A percentile compares a stretch with the other conserved stretches of the same genome.
phyloP scores from a whole-genome alignment of 768 basidiomycete genomes.

The Suillus decipiens region DNA sequence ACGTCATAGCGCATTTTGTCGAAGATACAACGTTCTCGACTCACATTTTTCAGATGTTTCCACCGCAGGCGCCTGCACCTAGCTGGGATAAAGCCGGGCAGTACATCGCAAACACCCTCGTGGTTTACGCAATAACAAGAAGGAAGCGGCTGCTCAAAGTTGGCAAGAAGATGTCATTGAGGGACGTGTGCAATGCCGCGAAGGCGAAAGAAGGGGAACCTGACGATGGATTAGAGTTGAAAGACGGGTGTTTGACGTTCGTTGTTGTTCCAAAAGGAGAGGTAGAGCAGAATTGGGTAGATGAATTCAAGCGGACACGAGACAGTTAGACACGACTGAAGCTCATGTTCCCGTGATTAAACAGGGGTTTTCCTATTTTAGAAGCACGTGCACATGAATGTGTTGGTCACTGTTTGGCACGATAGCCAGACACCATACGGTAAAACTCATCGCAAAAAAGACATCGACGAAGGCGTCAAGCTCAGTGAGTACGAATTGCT shows the following conservation, averaged over 20 bases:
- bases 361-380: conserved; percentile 2
- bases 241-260: conserved; percentile 80
- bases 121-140: conserved; percentile 82
- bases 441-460: conserved; percentile 23
- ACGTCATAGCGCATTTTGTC: conserved; percentile 82
- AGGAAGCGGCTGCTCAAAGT: conserved; percentile 82
- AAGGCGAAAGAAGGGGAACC: conserved; percentile 58
- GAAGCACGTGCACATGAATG: conserved; percentile 7
- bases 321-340: conserved; percentile 21
- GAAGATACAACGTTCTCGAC: conserved; percentile 83
- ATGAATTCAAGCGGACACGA: conserved; percentile 73
- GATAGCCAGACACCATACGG: conserved; percentile 13
- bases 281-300: conserved; percentile 82
- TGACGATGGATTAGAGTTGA: conserved; percentile 81
- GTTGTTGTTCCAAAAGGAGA: conserved; percentile 76
- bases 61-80: conserved; percentile 61
- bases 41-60: conserved; percentile 83
- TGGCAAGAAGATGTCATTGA: conserved; percentile 86
- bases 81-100: conserved; percentile 76
- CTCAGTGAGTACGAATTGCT: conserved; percentile 60
- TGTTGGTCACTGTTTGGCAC: conserved; percentile 34
- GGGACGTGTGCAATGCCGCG: conserved; percentile 70
- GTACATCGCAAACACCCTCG: conserved; percentile 64
- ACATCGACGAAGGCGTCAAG: conserved; percentile 61
- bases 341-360: background rate